These are phyloP conservation scores for Blastobotrys elegans DNA, from an alignment of 1,139 yeast genomes.

Conservation along the genomic window DNA sequence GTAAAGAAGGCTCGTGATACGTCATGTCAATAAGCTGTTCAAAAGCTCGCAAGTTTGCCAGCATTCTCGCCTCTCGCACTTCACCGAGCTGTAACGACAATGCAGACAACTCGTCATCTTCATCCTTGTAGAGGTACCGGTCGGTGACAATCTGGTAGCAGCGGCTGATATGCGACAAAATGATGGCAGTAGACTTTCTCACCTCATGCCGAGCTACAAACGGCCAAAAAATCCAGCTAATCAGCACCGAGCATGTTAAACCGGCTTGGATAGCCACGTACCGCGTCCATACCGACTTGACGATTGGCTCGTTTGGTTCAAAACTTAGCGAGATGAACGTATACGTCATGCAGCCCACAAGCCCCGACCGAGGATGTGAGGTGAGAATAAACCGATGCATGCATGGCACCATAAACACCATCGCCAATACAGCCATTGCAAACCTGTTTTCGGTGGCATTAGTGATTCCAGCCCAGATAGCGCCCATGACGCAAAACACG, in stretches of 20 bases:
- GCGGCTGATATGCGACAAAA: conserved; percentile 41
- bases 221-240: conserved; percentile 48
- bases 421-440: conserved; percentile 41
- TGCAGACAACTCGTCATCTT: conserved; percentile 43
- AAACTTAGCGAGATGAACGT: conserved; percentile 37
- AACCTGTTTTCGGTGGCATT: conserved; percentile 37
- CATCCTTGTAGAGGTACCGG: conserved; percentile 45
- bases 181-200: conserved; percentile 37
- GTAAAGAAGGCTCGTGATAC: conserved; percentile 36
- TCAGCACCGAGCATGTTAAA: conserved; percentile 35
- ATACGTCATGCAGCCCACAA: conserved; percentile 40
- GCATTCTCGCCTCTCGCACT: conserved; percentile 45
- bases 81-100: conserved; percentile 41
- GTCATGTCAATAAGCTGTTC: conserved; percentile 38
- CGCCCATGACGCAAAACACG: conserved; percentile 37
- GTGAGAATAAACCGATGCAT: conserved; percentile 35
- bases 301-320: conserved; percentile 14
- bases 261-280: conserved; percentile 40
- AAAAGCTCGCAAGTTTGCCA: conserved; percentile 40
- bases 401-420: conserved; percentile 34
- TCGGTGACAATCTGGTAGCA: conserved; percentile 46
- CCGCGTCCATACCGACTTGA: conserved; percentile 38
- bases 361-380: conserved; percentile 40
- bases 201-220: conserved; percentile 44
- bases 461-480: conserved; percentile 46